Percentiles rank a stretch among this genome's conserved stretches.
These are phyloP conservation scores for Hypoxylon crocopeplum DNA, from an alignment of 495 filamentous ascomycete species.

Conservation along the genomic window DNA sequence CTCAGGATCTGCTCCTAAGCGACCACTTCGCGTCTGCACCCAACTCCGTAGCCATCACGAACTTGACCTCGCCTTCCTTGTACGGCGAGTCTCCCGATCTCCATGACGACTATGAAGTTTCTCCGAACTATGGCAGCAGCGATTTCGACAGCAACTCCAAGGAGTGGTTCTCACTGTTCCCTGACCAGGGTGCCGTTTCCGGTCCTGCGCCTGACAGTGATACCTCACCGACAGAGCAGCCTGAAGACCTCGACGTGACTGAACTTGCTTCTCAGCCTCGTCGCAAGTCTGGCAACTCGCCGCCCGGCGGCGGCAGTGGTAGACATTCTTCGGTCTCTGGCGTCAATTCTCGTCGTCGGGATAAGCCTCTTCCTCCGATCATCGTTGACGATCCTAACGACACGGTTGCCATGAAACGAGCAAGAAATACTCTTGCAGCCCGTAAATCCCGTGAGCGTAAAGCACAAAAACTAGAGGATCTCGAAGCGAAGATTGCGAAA, in stretches of 20 bases:
- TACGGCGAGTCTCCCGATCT: conserved; percentile 75
- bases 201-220: conserved; percentile 39
- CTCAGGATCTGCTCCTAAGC: conserved; percentile 75
- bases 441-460: conserved; percentile 92
- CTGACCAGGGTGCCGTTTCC: conserved; percentile 49
- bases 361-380: conserved; percentile 84
- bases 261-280: conserved; percentile 44
- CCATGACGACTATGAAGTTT: conserved; percentile 74
- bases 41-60: conserved; percentile 82
- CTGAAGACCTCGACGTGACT: conserved; percentile 48
- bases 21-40: conserved; percentile 75
- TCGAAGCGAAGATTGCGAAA: conserved; percentile 62
- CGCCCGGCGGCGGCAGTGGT: conserved; percentile 46
- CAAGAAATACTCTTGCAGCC: conserved; percentile 92
- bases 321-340: conserved; percentile 75
- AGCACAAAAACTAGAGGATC: conserved; percentile 68
- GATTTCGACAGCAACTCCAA: conserved; percentile 50
- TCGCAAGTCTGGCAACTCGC: conserved; percentile 54
- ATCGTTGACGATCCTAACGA: conserved; percentile 75
- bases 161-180: conserved; percentile 75
- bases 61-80: conserved; percentile 81
- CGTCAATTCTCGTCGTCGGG: conserved; percentile 70
- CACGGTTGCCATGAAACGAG: conserved; percentile 82
- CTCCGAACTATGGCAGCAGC: conserved; percentile 67
- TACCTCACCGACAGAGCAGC: conserved; percentile 52